Percentiles rank a stretch among this genome's conserved stretches.
Evolutionary conservation across 164 flowering plant genomes (phyloP).

Genomic region (Kingdonia uniflora): DNA sequence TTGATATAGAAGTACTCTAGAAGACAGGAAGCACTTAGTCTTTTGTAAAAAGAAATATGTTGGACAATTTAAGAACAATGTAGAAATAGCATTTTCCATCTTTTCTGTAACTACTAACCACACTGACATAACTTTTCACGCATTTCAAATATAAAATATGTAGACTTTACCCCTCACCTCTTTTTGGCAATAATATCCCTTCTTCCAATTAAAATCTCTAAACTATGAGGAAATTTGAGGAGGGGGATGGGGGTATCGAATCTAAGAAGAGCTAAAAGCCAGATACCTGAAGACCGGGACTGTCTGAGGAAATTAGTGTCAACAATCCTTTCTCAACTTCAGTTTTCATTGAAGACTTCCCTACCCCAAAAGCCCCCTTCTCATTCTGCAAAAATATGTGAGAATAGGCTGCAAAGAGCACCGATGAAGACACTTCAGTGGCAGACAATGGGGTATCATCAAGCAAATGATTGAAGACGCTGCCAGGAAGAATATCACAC

Average conservation of each 20-base stretch:
- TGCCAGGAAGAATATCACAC: slow-evolving; percentile 20
- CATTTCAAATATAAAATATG: too few relatives aligned
- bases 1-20: too few relatives aligned
- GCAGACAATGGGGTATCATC: slow-evolving; percentile 85
- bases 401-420: slow-evolving; percentile 62
- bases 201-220: too few relatives aligned
- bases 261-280: background rate
- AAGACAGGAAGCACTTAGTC: too few relatives aligned
- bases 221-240: too few relatives aligned
- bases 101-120: too few relatives aligned
- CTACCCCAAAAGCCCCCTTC: slow-evolving; percentile 56
- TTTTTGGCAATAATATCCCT: too few relatives aligned
- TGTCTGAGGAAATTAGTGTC: slow-evolving; percentile 70
- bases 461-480: slow-evolving; percentile 76
- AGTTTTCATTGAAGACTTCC: slow-evolving; percentile 39
- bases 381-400: slow-evolving; percentile 47
- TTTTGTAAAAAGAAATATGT: too few relatives aligned
- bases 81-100: too few relatives aligned
- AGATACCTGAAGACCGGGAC: slow-evolving; percentile 76
- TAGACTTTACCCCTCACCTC: too few relatives aligned
- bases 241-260: background rate
- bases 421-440: slow-evolving; percentile 77
- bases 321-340: slow-evolving; percentile 86
- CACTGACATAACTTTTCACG: too few relatives aligned
- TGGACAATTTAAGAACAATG: too few relatives aligned